Evolutionary conservation across 805 yeast genomes (phyloP).

Genomic region (Diddensiella transvaalensis): DNA sequence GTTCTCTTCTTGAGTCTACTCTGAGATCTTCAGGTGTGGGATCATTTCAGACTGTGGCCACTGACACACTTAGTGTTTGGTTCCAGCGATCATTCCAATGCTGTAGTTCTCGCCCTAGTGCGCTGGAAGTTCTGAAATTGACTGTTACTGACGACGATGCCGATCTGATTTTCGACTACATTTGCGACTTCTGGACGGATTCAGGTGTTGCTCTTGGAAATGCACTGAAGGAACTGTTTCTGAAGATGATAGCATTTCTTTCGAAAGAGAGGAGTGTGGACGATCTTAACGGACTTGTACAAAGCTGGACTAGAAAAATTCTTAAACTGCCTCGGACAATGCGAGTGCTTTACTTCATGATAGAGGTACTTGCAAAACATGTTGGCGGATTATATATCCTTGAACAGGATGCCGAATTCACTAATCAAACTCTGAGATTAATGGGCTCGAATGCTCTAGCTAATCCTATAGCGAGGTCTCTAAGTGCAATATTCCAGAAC

Average conservation of each 20-base stretch:
- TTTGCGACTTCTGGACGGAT: conserved; percentile 67
- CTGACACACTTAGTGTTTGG: conserved; percentile 67
- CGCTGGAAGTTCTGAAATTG: conserved; percentile 1
- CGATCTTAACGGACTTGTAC: conserved; percentile 15
- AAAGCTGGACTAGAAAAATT: conserved; percentile 45
- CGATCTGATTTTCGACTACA: conserved; percentile 37
- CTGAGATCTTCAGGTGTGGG: conserved; percentile 36
- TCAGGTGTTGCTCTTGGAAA: conserved; percentile 68
- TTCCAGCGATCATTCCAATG: conserved; percentile 51
- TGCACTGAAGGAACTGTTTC: conserved; percentile 59
- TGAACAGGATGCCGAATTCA: conserved; percentile 43
- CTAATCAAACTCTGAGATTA: conserved; percentile 43
- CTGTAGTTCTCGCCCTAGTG: conserved; percentile 14
- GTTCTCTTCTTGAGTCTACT: conserved; percentile 34
- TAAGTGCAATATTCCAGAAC: conserved; percentile 19
- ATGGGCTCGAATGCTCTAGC: conserved; percentile 62
- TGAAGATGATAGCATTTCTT: conserved; percentile 47
- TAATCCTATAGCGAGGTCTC: conserved; percentile 41
- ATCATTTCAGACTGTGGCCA: conserved; percentile 40
- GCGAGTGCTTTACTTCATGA: conserved; percentile 57
- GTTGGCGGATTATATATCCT: conserved; percentile 43
- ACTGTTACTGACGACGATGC: conserved; percentile 22
- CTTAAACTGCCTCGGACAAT: conserved; percentile 47
- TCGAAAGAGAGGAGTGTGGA: conserved; percentile 27
- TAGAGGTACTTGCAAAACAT: conserved; percentile 54